phyloP scores from a whole-genome alignment of 257 asterid species.

The Solanum chiquidenum region DNA sequence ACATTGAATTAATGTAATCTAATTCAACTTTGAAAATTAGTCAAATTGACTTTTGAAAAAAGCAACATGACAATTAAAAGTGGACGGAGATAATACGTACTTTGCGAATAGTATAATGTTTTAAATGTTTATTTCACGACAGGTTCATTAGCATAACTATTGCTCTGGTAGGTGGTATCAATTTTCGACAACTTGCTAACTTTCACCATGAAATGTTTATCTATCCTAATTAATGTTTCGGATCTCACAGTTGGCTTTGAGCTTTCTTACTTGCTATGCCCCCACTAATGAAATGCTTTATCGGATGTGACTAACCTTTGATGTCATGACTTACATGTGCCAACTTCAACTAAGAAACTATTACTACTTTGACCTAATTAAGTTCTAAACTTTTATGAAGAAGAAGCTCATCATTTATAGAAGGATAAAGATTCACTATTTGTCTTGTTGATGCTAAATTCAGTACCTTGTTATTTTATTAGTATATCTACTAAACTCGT shows the following conservation, averaged over 20 bases:
- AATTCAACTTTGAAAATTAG: too few species aligned
- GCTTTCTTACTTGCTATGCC: not conserved
- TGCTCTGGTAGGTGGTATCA: not conserved
- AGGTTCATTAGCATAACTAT: not conserved
- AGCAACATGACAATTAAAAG: too few species aligned
- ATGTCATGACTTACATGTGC: not conserved
- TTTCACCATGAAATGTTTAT: not conserved
- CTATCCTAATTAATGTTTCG: not conserved
- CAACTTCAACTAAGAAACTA: not conserved
- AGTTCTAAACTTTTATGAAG: too few species aligned
- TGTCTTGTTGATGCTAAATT: not conserved
- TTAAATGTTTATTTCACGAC: not conserved
- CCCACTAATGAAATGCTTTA: not conserved
- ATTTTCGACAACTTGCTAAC: not conserved
- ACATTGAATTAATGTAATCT: too few species aligned
- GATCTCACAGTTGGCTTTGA: not conserved
- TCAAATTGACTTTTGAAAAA: too few species aligned
- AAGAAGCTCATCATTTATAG: too few species aligned
- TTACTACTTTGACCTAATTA: not conserved
- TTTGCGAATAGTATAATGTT: not conserved
- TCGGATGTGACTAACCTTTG: not conserved
- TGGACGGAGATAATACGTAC: rapidly evolving
- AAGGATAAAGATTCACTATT: not conserved
- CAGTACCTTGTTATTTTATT: too few species aligned
- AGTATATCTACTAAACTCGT: not conserved